phyloP scores from a whole-genome alignment of 1,284 basidiomycete species.

The Ustilago tritici region DNA sequence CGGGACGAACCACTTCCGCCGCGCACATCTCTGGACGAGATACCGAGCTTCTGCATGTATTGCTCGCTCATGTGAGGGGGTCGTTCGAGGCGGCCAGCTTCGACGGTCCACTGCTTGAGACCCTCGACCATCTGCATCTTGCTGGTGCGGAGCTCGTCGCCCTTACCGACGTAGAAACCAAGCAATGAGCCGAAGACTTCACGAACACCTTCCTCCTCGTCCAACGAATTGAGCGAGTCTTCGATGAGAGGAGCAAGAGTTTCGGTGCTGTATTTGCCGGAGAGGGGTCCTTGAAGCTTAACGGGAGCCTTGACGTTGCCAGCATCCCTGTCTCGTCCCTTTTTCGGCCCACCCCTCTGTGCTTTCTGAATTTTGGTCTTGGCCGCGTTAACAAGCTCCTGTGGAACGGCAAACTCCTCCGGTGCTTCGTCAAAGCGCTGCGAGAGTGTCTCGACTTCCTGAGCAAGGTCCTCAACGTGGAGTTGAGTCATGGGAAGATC shows the following conservation, averaged over 20 bases:
- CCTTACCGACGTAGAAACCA: constrained; percentile 54
- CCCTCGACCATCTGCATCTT: constrained; percentile 45
- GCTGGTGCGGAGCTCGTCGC: constrained; percentile 45
- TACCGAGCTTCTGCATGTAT: constrained; percentile 50
- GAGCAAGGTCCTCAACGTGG: constrained; percentile 73
- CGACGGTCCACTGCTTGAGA: constrained; percentile 50
- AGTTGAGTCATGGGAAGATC: constrained; percentile 80
- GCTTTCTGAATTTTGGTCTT: constrained; percentile 17
- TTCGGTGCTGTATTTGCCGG: constrained; percentile 35
- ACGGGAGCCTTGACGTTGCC: constrained; percentile 16
- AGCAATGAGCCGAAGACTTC: constrained; percentile 46
- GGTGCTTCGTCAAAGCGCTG: constrained; percentile 74
- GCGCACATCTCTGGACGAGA: constrained; percentile 16
- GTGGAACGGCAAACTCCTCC: constrained; percentile 22
- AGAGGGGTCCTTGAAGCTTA: constrained; percentile 32
- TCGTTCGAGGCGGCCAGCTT: constrained; percentile 33
- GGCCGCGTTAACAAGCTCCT: constrained; percentile 21
- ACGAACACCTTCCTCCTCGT: constrained; percentile 27
- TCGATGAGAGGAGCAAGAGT: constrained; percentile 22
- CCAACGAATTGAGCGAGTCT: constrained; percentile 15
- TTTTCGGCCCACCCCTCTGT: constrained; percentile 9
- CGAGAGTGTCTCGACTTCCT: constrained; percentile 74
- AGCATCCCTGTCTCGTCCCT: neutral
- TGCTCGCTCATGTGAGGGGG: constrained; percentile 44
- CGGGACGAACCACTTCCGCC: constrained; percentile 17